Conservation (phyloP, 2,329 filamentous ascomycete species). For the Arthrobotrys megalospora region DNA sequence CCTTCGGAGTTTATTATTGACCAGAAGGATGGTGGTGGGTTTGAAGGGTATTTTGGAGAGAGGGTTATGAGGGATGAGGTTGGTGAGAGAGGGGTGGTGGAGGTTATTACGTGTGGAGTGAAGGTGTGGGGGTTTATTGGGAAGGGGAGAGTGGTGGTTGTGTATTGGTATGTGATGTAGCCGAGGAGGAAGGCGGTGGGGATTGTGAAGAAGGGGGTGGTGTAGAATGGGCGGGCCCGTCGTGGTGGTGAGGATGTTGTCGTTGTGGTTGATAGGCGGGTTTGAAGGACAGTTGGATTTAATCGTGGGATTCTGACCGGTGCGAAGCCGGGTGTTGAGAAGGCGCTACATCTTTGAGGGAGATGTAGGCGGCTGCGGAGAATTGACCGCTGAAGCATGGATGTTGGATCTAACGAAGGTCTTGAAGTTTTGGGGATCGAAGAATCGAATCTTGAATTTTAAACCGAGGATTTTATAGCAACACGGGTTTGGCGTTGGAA, state of each 20-base stretch:
- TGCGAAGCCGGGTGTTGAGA: not conserved
- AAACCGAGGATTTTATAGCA: constrained; percentile 18
- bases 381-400: constrained; percentile 44
- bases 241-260: not conserved
- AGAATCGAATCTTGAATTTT: not conserved
- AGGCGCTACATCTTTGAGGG: constrained; percentile 26
- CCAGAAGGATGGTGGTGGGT: constrained; percentile 37
- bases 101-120: constrained; percentile 76
- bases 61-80: constrained; percentile 76
- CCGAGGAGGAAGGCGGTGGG: constrained; percentile 68
- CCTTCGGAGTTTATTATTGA: constrained; percentile 69
- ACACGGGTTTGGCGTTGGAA: constrained; percentile 35
- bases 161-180: constrained; percentile 66
- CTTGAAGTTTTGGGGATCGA: not conserved
- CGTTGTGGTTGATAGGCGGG: constrained; percentile 6
- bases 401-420: no score
- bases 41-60: constrained; percentile 67
- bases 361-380: constrained; percentile 10
- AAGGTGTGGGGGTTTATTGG: constrained; percentile 77
- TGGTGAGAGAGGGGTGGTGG: constrained; percentile 76
- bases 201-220: constrained; percentile 44
- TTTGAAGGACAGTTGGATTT: constrained; percentile 2
- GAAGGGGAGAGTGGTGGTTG: constrained; percentile 63
- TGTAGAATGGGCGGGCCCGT: constrained; percentile 35
- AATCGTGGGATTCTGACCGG: not conserved